phyloP scores from a whole-genome alignment of 106 monocot species.

The Gastrodia elata region DNA sequence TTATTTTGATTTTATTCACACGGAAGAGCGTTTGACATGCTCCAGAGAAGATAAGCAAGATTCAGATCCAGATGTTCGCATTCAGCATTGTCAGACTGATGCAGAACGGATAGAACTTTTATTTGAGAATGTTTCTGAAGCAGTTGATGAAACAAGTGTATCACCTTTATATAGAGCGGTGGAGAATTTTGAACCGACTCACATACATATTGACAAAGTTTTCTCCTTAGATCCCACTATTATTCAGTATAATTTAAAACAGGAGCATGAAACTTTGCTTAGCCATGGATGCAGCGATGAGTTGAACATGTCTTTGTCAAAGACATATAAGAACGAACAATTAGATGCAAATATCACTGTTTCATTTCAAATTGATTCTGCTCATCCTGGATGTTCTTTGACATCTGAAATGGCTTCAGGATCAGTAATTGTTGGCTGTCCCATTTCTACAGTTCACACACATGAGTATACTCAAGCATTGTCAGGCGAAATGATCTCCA shows the following conservation, averaged over 20 bases:
- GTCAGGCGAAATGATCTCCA: slow-evolving; percentile 4
- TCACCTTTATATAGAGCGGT: slow-evolving; percentile 4
- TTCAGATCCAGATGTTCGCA: neutral
- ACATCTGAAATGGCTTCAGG: slow-evolving; percentile 5
- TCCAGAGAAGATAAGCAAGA: neutral
- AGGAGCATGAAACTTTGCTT: neutral
- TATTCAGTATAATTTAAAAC: neutral
- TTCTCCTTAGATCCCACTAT: slow-evolving; percentile 2
- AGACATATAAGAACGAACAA: neutral
- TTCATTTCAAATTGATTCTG: slow-evolving; percentile 12
- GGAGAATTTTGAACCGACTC: slow-evolving; percentile 10
- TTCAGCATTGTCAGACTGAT: neutral
- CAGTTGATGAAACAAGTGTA: slow-evolving; percentile 9
- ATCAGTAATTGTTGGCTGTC: neutral
- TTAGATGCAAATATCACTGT: neutral
- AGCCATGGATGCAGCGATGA: slow-evolving; percentile 8
- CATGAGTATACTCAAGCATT: neutral
- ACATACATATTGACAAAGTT: slow-evolving; percentile 14
- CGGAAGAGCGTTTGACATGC: neutral
- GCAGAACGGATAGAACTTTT: neutral
- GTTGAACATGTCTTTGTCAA: slow-evolving; percentile 9
- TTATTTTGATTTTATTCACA: neutral
- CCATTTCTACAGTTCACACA: neutral
- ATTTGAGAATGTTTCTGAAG: slow-evolving; percentile 13
- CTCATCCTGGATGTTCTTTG: slow-evolving; percentile 8